Base-by-base conservation (phyloP, 169 alveolate genomes). In the Plasmodium adleri region DNA sequence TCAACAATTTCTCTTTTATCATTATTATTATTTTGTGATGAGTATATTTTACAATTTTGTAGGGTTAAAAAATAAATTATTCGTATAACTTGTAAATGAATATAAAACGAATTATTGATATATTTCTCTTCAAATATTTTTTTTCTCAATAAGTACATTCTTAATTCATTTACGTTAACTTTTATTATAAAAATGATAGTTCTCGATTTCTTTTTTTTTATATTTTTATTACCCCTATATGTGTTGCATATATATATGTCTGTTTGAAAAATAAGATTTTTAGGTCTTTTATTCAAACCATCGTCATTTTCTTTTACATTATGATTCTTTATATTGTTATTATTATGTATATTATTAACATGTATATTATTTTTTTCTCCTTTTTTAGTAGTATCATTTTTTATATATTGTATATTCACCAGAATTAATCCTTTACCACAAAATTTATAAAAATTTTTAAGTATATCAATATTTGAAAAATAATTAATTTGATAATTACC, bases 341-440 rank as follows among this genome's bases (percentile, higher is more conserved):
- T 39, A 0, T 39, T 39, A 20, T 20, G 22, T 20, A 20, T 20
- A 15, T 20, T 39, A 0, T 39, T 39, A 39, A 39, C 5, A 39
- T 39, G 47, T 39, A 5, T 39, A 39, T 39, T n/a, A 0, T 32
- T 52, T 47, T 24, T 39, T 45, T 60, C 32, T 76, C 52, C 47
- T 0, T 80, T 62, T 39, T 80, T 6, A 8, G 8, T 6, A 8
- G 8, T 17, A 20, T 39, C 24, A 10, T 68, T 58, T n/a, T 68
- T 63, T 20, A 83, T 13, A 68, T 86, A 86, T 73, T 59, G 47
- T 60, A 86, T 60, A 54, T 86, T 86, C 28, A 86, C 92, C 22
- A 86, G 20, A 22, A 86, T 73, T 60, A 86, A 66, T 20, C 92
- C 92, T 13, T 43, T 60, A 9, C 92, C 92, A 86, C 88, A 71